A percentile compares a stretch with the other conserved stretches of the same genome.
Evolutionary conservation across 306 rosid genomes (phyloP).

Genomic region (Hippophae gyantsensis): DNA sequence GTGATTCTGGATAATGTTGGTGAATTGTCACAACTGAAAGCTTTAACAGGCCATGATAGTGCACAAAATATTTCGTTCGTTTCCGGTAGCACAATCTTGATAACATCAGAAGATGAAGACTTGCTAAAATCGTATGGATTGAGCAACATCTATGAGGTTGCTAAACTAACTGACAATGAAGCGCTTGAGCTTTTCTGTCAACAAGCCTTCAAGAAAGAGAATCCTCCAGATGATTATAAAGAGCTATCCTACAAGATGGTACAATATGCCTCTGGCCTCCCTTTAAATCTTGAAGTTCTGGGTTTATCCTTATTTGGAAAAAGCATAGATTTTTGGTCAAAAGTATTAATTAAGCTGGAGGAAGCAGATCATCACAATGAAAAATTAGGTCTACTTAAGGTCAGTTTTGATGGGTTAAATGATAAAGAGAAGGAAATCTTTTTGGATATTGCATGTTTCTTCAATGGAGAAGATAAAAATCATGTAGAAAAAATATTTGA

Average conservation of each 20-base stretch:
- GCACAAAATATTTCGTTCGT: not conserved
- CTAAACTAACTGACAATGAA: not conserved
- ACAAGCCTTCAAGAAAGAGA: not conserved
- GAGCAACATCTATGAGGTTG: not conserved
- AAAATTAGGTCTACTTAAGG: not conserved
- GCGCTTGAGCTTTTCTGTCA: constrained; percentile 7
- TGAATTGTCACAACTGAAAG: constrained; percentile 22
- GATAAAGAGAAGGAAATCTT: constrained; percentile 20
- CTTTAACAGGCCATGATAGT: constrained; percentile 9
- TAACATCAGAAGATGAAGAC: not conserved
- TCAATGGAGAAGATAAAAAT: constrained; percentile 23
- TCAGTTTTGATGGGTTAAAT: constrained; percentile 6
- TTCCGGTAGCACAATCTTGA: not conserved
- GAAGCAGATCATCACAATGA: constrained; percentile 4
- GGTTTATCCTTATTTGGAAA: constrained; percentile 7
- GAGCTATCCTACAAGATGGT: not conserved
- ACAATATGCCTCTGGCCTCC: constrained; percentile 5
- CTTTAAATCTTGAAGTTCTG: constrained; percentile 13
- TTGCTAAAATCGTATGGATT: not conserved
- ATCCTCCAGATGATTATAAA: not conserved
- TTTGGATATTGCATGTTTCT: constrained; percentile 27
- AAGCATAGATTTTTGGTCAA: not conserved
- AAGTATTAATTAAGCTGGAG: not conserved
- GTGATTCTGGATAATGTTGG: constrained; percentile 34
- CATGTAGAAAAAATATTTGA: constrained; percentile 12